Conservation (phyloP, 192 early-diverging fungal species). For the Rhizoclosmatium sp. region DNA sequence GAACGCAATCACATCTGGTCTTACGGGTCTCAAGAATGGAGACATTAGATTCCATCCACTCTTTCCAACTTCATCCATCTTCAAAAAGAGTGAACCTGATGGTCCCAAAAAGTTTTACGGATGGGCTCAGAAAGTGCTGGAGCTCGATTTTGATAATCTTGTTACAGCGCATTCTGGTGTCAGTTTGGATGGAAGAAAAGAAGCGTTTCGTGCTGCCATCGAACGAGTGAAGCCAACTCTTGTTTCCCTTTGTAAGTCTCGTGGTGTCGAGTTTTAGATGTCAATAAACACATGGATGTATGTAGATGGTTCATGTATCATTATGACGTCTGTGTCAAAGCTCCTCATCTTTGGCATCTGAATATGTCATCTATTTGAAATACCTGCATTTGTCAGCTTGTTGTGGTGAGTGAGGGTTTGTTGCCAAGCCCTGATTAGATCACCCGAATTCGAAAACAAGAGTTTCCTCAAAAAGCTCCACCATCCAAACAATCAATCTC, state of each 20-base stretch:
- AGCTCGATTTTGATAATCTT: conserved; percentile 43
- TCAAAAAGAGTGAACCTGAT: not conserved
- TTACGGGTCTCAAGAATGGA: conserved; percentile 20
- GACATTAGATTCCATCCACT: conserved; percentile 35
- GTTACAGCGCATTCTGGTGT: conserved; percentile 33
- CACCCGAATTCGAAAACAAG: no score
- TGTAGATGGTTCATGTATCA: no score
- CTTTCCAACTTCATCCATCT: conserved; percentile 3
- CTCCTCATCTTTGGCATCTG: no score
- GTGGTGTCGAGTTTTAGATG: not conserved
- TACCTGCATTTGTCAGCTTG: no score
- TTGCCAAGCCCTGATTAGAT: no score
- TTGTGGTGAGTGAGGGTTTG: no score
- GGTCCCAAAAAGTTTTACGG: conserved; percentile 30
- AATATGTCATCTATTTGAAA: no score
- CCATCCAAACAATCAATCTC: no score
- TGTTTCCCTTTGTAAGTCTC: not conserved
- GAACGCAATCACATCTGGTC: not conserved
- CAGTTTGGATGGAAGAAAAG: conserved; percentile 31
- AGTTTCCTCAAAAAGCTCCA: no score
- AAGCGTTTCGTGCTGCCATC: not conserved
- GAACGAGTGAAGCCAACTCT: not conserved
- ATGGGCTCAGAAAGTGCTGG: conserved; percentile 28
- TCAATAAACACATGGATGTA: no score
- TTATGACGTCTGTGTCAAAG: no score